Base-by-base conservation (phyloP, 257 asterid genomes). In the Apocynum venetum region DNA sequence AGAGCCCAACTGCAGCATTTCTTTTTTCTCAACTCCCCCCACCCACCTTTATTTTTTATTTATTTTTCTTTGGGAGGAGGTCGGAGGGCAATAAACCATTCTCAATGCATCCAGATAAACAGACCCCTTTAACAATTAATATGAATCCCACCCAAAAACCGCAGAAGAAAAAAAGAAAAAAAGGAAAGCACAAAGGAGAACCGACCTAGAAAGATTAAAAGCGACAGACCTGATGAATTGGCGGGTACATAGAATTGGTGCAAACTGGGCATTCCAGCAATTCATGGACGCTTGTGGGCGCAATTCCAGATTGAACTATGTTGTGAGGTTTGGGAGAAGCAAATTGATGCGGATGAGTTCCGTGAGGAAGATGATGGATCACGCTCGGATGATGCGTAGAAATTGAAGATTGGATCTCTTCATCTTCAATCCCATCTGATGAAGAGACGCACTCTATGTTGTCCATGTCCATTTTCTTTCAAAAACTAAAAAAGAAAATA, bases 201-300 rank as follows among this genome's bases (percentile, higher is more conserved):
- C 46, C 8, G 63, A 41, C 49, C 51, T 14, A 41, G 72, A 68
- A 41, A 60, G 9, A 44, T 68, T 74, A 68, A 71, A 44, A 56
- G 1, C 17, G 36, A 19, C 69, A 67, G 65, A 92, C 97, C 97
- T 92, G 97, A 83, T 92, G 96, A 71, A 92, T 92, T 47, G 97
- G 97, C 4, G 97, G 97, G 82, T 91, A 92, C 97, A 92, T 92
- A 73, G 97, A 92, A 82, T 92, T 92, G 74, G 94, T 92, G 64
- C 97, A 92, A 80, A 92, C 96, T 66, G 97, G 97, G 87, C 97
- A 92, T 84, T 92, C 97, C 71, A 92, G 91, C 87, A 92, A 89
- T 82, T 92, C 97, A 79, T 92, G 93, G 78, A 92, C 95, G 76
- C 92, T 89, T 9, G 92, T 84, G 1, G 96, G 95, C 59, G 74